These are phyloP conservation scores for Ramalina peruviana DNA, from an alignment of 495 filamentous ascomycete species.

Conservation along the genomic window DNA sequence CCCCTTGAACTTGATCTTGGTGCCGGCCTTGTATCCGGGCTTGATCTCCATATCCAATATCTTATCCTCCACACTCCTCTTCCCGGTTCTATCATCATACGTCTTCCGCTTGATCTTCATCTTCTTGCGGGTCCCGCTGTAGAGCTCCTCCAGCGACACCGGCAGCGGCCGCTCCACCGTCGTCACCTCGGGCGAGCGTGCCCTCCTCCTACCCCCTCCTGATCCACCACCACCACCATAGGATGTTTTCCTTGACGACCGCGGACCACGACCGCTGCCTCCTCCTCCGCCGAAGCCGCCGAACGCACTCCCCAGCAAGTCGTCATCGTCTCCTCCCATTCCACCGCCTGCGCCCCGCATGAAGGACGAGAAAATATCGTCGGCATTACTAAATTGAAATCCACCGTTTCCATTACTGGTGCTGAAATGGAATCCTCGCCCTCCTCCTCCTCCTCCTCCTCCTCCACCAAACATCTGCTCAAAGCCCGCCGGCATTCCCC, in stretches of 20 bases:
- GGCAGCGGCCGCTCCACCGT: constrained; percentile 75
- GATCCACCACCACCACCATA: constrained; percentile 20
- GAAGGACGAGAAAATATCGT: constrained; percentile 76
- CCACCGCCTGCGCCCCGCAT: constrained; percentile 41
- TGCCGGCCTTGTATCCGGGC: constrained; percentile 84
- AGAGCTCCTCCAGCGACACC: constrained; percentile 78
- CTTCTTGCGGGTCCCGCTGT: constrained; percentile 74
- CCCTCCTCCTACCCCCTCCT: constrained; percentile 24
- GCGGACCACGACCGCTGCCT: constrained; percentile 25
- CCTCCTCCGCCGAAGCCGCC: constrained; percentile 19
- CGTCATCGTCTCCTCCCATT: constrained; percentile 39
- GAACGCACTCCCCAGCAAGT: constrained; percentile 23
- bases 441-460: constrained; percentile 39
- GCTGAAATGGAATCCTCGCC: constrained; percentile 62
- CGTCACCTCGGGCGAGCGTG: constrained; percentile 70
- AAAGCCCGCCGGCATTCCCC: constrained; percentile 29
- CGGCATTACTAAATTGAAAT: constrained; percentile 70
- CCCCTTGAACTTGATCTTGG: constrained; percentile 93
- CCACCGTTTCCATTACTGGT: constrained; percentile 41
- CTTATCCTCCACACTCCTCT: constrained; percentile 72
- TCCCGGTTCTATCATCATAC: constrained; percentile 66
- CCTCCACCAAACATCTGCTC: constrained; percentile 23
- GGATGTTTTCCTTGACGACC: constrained; percentile 9
- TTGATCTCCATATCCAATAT: constrained; percentile 90
- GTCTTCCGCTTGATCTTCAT: constrained; percentile 95